phyloP scores from a whole-genome alignment of 1,284 basidiomycete genomes.

The Fistulina hepatica region DNA sequence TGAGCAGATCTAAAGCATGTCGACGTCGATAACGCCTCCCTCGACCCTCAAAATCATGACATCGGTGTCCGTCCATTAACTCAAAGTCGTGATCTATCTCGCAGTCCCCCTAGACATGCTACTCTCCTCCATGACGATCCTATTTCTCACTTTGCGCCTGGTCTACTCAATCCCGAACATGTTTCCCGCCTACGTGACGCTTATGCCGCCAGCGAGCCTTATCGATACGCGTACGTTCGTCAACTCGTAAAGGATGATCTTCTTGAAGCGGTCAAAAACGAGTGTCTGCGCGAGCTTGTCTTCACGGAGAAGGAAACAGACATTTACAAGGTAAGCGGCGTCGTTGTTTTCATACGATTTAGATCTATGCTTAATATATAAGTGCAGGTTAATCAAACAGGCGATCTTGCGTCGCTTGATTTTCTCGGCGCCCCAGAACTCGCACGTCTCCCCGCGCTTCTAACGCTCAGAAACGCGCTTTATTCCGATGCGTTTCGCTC shows the following conservation, averaged over 20 bases:
- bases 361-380: no score
- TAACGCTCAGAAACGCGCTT: slow-evolving; percentile 81
- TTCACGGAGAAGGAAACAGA: slow-evolving; percentile 98
- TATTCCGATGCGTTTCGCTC: slow-evolving; percentile 81
- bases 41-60: no score
- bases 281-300: slow-evolving; percentile 75
- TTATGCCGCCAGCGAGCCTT: slow-evolving; percentile 62
- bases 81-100: no score
- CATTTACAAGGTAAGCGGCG: slow-evolving; percentile 77
- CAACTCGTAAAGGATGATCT: slow-evolving; percentile 81
- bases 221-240: slow-evolving; percentile 76
- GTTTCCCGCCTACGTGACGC: slow-evolving; percentile 41
- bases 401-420: slow-evolving; percentile 88
- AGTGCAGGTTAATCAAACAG: slow-evolving; percentile 98
- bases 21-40: no score
- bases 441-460: slow-evolving; percentile 67
- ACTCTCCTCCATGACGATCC: slow-evolving; percentile 26
- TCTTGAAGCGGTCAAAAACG: slow-evolving; percentile 66
- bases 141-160: slow-evolving; percentile 36
- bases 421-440: slow-evolving; percentile 73
- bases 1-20: no score
- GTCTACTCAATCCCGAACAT: slow-evolving; percentile 45
- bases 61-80: no score
- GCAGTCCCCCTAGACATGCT: no score
- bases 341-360: slow-evolving; percentile 1